A percentile compares a stretch with the other conserved stretches of the same genome.
Conservation (phyloP, 1,284 basidiomycete species). For the Ustilago sp. region DNA sequence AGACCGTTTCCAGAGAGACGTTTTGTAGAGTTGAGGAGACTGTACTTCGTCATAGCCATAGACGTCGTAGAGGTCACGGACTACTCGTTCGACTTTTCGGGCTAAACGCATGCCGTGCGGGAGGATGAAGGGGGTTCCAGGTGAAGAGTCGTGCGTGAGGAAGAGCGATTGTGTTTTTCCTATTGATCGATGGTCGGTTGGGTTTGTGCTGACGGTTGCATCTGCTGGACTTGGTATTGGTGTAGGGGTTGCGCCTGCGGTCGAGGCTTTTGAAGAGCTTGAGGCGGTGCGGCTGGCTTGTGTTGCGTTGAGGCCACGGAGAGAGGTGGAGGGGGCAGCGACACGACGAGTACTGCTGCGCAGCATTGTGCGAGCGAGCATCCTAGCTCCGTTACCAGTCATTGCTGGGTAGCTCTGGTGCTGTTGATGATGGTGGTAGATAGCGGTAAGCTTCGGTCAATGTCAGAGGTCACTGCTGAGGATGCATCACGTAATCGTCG, state of each 20-base stretch:
- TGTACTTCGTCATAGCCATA: conserved; percentile 68
- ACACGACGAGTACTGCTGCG: not conserved
- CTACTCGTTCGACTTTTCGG: conserved; percentile 63
- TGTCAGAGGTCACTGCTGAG: no score
- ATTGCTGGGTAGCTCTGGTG: conserved; percentile 2
- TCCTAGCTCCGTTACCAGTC: conserved; percentile 10
- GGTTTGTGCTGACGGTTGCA: not conserved
- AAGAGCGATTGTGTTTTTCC: conserved; percentile 63
- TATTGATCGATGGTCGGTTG: conserved; percentile 58
- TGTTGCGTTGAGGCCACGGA: not conserved
- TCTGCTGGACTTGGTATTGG: not conserved
- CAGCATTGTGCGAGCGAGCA: conserved; percentile 17
- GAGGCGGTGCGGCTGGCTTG: conserved; percentile 10
- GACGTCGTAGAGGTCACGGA: conserved; percentile 66
- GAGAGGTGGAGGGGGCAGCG: conserved; percentile 6
- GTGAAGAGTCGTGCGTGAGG: conserved; percentile 65
- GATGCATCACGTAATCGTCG: no score
- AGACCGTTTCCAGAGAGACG: conserved; percentile 62
- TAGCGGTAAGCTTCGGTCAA: not conserved
- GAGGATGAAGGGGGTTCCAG: conserved; percentile 67
- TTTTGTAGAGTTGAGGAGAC: conserved; percentile 66
- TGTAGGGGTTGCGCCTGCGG: not conserved
- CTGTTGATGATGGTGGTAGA: not conserved
- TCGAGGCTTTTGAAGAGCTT: conserved; percentile 1
- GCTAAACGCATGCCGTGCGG: conserved; percentile 66